Base-by-base conservation (phyloP, 2,329 filamentous ascomycete genomes). In the Fusarium fracticaudum region DNA sequence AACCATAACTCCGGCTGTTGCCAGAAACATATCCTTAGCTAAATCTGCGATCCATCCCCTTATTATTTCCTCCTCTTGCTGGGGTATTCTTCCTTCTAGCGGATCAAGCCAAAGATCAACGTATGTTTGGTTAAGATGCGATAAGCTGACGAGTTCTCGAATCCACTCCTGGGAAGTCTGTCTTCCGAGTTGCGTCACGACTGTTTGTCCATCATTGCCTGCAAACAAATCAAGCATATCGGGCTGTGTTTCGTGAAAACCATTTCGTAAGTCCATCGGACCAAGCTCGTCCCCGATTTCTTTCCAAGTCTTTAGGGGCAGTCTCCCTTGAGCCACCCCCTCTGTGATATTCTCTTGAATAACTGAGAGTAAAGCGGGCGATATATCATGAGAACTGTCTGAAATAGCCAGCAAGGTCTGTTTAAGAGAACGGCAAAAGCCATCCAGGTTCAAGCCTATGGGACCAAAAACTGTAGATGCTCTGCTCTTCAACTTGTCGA, bases 1-100 rank as follows among this genome's bases (percentile, higher is more conserved):
- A 15, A 83, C 76, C 76, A 82, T 73, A 31, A 83, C 77, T 22
- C 81, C 82, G 41, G 80, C 80, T 24, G 78, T 81, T 7, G 82
- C 79, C 13, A 84, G 68, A 60, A 83, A 82, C 29, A 79, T 69
- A 20, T 83, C 81, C 40, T 76, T 79, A 6, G 82, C 82, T 24
- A 83, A 35, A 44, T 82, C 81, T 12, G 76, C 67, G 14, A 83
- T 66, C 80, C 81, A 82, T 4, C 69, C 62, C 64, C 67, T 71
- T 37, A 80, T 73, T 18, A 67, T 38, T 18, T 68, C 68, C 37
- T 80, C 77, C 26, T 78, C 71, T 24, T 79, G 64, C 22, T 76
- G 64, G 17, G 78, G 67, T 5, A 82, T 18, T 15, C 61, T 73
- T 14, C 71, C 74, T 24, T 74, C 76, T 4, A 77, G 38, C 5